Percentiles rank a stretch among this genome's conserved stretches.
These are phyloP conservation scores for Serendipita vermifera DNA, from an alignment of 768 basidiomycete species.

Conservation along the genomic window DNA sequence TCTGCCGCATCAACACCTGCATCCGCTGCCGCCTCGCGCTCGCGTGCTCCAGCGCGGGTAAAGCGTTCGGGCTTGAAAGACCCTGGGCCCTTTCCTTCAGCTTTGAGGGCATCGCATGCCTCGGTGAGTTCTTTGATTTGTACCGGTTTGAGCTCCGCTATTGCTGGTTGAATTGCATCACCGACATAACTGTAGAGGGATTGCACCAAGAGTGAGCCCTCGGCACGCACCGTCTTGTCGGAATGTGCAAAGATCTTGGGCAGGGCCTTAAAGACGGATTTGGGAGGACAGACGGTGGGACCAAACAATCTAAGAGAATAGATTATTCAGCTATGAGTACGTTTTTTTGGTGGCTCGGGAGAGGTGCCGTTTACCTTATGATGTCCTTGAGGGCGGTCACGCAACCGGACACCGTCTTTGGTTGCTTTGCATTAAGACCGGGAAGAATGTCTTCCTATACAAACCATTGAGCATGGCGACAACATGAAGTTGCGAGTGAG, in stretches of 20 bases:
- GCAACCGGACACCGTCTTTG: conserved; percentile 77
- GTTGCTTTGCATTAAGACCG: conserved; percentile 84
- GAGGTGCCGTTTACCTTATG: conserved; percentile 44
- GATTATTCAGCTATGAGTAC: neutral
- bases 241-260: conserved; percentile 91
- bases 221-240: conserved; percentile 90
- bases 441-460: conserved; percentile 61
- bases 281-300: conserved; percentile 52
- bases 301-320: conserved; percentile 55
- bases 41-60: conserved; percentile 65
- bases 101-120: conserved; percentile 70
- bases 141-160: conserved; percentile 87
- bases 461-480: conserved; percentile 20
- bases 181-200: conserved; percentile 80
- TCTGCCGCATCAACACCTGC: conserved; percentile 33
- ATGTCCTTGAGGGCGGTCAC: conserved; percentile 72
- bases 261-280: conserved; percentile 70
- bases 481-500: neutral
- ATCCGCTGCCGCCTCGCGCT: conserved; percentile 25
- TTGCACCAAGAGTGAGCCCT: conserved; percentile 67
- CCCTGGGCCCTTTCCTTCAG: conserved; percentile 75
- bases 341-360: neutral
- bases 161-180: conserved; percentile 64
- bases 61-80: conserved; percentile 62
- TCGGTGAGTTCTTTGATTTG: conserved; percentile 94